These are phyloP conservation scores for Diaporthe capsici DNA, from an alignment of 2,329 filamentous ascomycete genomes.

Conservation along the genomic window DNA sequence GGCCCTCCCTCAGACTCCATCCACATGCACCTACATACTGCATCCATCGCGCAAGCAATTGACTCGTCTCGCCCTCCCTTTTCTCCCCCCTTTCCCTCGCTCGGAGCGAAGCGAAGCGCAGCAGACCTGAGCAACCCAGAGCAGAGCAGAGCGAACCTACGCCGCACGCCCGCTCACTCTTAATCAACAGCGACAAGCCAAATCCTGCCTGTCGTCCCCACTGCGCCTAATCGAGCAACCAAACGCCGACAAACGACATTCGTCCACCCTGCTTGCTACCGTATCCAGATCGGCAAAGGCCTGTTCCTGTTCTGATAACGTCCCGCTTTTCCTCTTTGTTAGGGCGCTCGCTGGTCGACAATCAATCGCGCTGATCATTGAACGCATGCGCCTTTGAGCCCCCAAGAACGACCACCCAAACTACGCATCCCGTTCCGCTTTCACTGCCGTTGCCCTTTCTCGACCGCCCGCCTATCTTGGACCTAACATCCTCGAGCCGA, in stretches of 20 bases:
- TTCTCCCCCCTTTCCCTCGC: not conserved
- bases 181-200: slow-evolving; percentile 25
- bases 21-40: slow-evolving; percentile 18
- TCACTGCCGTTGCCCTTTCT: slow-evolving; percentile 33
- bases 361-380: slow-evolving; percentile 37
- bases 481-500: slow-evolving; percentile 32
- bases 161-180: not conserved
- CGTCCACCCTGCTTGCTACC: slow-evolving; percentile 39
- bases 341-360: slow-evolving; percentile 42
- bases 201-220: slow-evolving; percentile 28
- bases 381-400: slow-evolving; percentile 36
- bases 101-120: slow-evolving; percentile 19
- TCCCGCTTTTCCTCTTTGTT: slow-evolving; percentile 44
- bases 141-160: not conserved
- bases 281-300: slow-evolving; percentile 36
- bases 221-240: slow-evolving; percentile 35
- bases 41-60: slow-evolving; percentile 27
- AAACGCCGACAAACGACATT: slow-evolving; percentile 28
- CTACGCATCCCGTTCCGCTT: slow-evolving; percentile 33
- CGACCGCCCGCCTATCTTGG: slow-evolving; percentile 27
- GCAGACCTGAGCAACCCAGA: not conserved
- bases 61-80: not conserved
- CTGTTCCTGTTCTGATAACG: slow-evolving; percentile 43
- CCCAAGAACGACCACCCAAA: slow-evolving; percentile 33
- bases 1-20: not conserved